Base-by-base conservation (phyloP, 257 asterid species). In the Linderniella brevidens region DNA sequence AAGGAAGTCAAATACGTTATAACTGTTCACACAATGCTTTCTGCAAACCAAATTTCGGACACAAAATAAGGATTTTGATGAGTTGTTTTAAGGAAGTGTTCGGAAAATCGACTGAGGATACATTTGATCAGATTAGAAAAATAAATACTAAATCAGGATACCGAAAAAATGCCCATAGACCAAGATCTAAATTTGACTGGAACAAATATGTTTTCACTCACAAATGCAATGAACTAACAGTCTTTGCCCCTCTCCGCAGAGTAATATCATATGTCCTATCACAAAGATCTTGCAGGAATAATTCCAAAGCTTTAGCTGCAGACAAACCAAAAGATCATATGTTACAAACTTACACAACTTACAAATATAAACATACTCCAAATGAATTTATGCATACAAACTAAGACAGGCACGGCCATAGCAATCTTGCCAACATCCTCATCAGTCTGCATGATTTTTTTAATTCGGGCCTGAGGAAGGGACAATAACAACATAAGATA, bases 1-100 rank as follows among this genome's bases (percentile, higher is more conserved):
- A 69, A 88, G 73, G 67, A 88, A 88, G 82, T 88, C 98, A 5
- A 78, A 88, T 64, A 83, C 97, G 54, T 76, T 83, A 64, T 78
- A 84, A 73, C 85, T 80, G 47, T 84, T 93, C 35, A 88, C 86
- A 60, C 98, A 82, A 16, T 79, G 79, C 60, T 87, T 87, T 67
- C 94, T 82, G 88, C 86, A 73, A 25, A 25, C 6, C 32, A 25
- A 25, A 25, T 2, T 25, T 25, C 10, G 32, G 6, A 25, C 3
- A 25, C 3, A 2, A 25, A 25, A 25, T 25, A 25, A 25, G 32
- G 32, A 2, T 25, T 25, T 25, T 25, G 32, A 25, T 25, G 32
- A 25, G 32, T 25, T 25, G 4, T 2, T 25, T 6, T 25, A 25
- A 25, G 4, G 3, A 25, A 25, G 32, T 25, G 32, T 25, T 25